Evolutionary conservation across 2,329 filamentous ascomycete species (phyloP), one percentile per base, ranked within the genome.

Genomic region (Diaporthe citriasiana): DNA sequence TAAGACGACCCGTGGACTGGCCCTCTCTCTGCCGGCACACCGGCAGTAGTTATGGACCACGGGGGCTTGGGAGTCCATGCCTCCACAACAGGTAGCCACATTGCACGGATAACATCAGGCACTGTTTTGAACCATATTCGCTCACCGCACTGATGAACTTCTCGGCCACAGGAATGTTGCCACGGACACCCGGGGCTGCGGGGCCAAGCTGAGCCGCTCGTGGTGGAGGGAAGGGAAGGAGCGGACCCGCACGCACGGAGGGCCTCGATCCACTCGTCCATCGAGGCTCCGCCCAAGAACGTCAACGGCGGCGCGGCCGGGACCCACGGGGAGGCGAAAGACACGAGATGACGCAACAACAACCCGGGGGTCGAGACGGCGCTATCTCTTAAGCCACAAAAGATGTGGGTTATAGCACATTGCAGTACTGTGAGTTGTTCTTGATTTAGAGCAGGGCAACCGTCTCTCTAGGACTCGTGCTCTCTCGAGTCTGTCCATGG

Each of bases 291-390:
- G 63, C 63, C 47, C 17, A 45, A 1, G 45, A 45, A 38, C 30
- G 33, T 40, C 47, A 22, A 51, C n/a, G 47, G 47, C 60, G 60
- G 60, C 59, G 15, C 60, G 42, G 17, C n/a, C 33, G 33, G 45
- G 42, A 35, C 63, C 45, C 12, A 66, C 30, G 45, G 40, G 42
- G 19, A 25, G 47, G 15, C 8, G n/a, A 40, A 40, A 51, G 27
- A 25, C 17, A 53, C 47, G 30, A 68, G 63, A 53, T 68, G 60
- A 66, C 60, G 60, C 60, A 66, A 63, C 15, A 30, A 47, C 25
- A 30, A 19, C 25, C 25, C 59, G 25, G 25, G 40, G 40, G 9
- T 15, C 15, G 59, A 12, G 27, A 47, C 47, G 30, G 40, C 19
- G 59, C 25, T 40, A 35, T 50, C 59, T 25, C 8, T 10, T 2